Evolutionary conservation across 176 grass and related monocot species (phyloP).

Genomic region (bread wheat (Triticum aestivum)): DNA sequence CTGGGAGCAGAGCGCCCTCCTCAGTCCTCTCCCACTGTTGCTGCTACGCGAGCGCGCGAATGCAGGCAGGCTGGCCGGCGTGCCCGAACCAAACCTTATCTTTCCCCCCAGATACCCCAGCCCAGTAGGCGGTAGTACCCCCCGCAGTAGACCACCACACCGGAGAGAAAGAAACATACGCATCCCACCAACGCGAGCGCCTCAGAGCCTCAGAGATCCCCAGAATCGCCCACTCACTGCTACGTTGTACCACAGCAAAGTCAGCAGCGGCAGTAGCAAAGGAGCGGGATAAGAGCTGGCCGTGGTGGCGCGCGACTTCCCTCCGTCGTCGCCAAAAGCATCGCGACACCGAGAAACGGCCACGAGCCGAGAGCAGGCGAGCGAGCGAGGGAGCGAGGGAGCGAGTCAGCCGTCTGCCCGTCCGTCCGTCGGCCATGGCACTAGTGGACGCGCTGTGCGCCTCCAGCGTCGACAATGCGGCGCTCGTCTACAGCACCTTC

Average conservation of each 20-base stretch:
- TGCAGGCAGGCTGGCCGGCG: not conserved
- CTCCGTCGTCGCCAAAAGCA: conserved; percentile 28
- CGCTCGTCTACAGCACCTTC: conserved; percentile 74
- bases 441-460: conserved; percentile 50
- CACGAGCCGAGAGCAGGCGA: not conserved
- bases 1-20: not conserved
- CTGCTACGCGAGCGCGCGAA: not conserved
- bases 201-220: conserved; percentile 31
- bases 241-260: not conserved
- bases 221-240: not conserved
- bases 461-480: conserved; percentile 33
- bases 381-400: not conserved
- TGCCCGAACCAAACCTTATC: conserved; percentile 42
- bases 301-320: not conserved
- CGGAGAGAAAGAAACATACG: conserved; percentile 30
- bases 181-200: conserved; percentile 33
- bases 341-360: conserved; percentile 41
- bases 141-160: not conserved
- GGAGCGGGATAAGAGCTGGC: conserved; percentile 31
- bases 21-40: conserved; percentile 4
- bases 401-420: not conserved
- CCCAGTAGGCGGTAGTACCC: not conserved
- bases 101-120: conserved; percentile 28
- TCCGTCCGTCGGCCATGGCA: conserved; percentile 35
- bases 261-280: not conserved